Evolutionary conservation across 495 filamentous ascomycete genomes (phyloP).

Genomic region (Platismatia glauca): DNA sequence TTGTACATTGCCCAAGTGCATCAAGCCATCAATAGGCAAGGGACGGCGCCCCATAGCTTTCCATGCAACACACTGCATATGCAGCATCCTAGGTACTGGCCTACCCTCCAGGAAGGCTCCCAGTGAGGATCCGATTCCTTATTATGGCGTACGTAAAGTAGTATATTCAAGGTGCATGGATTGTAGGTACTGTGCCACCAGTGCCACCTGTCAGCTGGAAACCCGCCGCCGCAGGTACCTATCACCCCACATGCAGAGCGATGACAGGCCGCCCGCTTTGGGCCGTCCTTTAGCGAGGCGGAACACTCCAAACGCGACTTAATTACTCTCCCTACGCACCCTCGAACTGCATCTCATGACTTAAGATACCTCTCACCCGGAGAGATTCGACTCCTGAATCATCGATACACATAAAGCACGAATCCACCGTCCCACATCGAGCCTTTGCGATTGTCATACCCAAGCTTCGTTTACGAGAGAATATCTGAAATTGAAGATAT

Average conservation of each 20-base stretch:
- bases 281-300: background rate
- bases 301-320: background rate
- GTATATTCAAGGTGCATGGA: background rate
- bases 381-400: background rate
- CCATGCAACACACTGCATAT: background rate
- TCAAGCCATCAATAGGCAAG: background rate
- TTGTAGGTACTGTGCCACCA: background rate
- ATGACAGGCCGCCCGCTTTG: background rate
- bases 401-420: background rate
- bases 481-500: background rate
- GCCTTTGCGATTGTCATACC: background rate
- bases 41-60: background rate
- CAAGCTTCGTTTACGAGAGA: background rate
- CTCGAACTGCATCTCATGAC: background rate
- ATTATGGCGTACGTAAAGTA: too few relatives aligned
- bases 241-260: background rate
- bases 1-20: background rate
- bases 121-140: too few relatives aligned
- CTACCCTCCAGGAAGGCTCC: too few relatives aligned
- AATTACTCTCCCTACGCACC: background rate
- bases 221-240: background rate
- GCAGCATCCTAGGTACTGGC: too few relatives aligned
- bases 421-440: background rate
- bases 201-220: background rate
- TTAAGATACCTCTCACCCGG: background rate